Base-by-base conservation (phyloP, 768 basidiomycete species). In the Suillus fuscotomentosus region DNA sequence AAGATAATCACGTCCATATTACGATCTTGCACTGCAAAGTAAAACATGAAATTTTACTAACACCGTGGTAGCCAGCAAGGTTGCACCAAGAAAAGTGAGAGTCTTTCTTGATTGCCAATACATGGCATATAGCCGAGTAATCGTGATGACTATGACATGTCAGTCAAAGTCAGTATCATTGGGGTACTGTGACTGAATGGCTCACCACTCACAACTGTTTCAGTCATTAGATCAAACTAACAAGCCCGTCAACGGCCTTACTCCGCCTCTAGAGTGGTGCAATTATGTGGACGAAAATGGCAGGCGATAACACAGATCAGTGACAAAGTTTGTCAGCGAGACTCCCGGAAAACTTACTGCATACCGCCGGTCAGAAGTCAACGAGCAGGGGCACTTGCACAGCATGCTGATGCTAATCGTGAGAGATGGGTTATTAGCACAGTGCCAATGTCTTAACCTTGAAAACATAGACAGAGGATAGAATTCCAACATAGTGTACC, bases 21-120 rank as follows among this genome's bases (percentile, higher is more conserved):
- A 15, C n/a, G 55, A 39, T 15, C 55, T 56, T 15, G 24, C 55
- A 38, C 55, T 56, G 55, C 55, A 56, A 56, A 56, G 55, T 39
- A 39, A 39, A 56, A 56, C 55, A 22, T 15, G 55, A 55, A n/a
- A 8, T 55, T 56, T 56, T 36, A 38, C 24, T 15, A 39, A 22
- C n/a, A 56, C 55, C n/a, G 36, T 22, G 36, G 15, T 1, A 38
- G 4, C 55, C 36, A 56, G 13, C 1, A 55, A 38, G 36, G 22
- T 39, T 22, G 22, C n/a, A 39, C 8, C 1, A 38, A 38, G 55
- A 15, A 38, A 56, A 8, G 24, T 14, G 20, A 38, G 36, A 56
- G 38, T 56, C 7, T 20, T 54, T n/a, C 9, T 56, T 14, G 36
- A 56, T 56, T 34, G 36, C 6, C 15, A 38, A 56, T 56, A 22